phyloP scores from a whole-genome alignment of 192 early-diverging fungal genomes.

The Spizellomyces sp. region DNA sequence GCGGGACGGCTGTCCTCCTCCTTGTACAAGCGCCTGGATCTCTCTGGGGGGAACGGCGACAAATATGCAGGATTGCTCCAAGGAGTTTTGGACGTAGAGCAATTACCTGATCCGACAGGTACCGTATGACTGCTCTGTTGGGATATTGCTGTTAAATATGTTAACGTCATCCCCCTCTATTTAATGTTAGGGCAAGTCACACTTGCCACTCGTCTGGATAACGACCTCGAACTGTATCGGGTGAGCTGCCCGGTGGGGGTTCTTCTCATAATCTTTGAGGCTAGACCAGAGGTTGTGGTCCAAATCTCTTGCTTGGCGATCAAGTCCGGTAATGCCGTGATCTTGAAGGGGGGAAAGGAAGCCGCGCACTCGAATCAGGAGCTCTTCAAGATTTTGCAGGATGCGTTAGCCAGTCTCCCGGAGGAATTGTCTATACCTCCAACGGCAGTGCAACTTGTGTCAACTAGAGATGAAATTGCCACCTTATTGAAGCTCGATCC shows the following conservation, averaged over 20 bases:
- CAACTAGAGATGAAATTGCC: constrained; percentile 86
- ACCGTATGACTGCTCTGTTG: constrained; percentile 1
- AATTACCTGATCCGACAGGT: constrained; percentile 82
- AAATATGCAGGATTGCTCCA: constrained; percentile 87
- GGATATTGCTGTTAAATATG: background rate
- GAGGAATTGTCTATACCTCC: constrained; percentile 54
- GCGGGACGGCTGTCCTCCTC: constrained; percentile 73
- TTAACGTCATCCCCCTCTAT: background rate
- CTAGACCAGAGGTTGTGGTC: constrained; percentile 97
- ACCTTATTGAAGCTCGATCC: constrained; percentile 82
- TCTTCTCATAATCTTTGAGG: constrained; percentile 96
- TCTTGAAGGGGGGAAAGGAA: constrained; percentile 97
- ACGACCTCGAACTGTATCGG: constrained; percentile 84
- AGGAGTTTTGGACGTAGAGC: constrained; percentile 86
- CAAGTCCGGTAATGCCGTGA: constrained; percentile 97
- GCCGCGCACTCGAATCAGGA: constrained; percentile 77
- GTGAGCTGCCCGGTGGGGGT: constrained; percentile 94
- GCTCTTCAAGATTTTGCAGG: constrained; percentile 74
- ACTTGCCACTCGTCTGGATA: constrained; percentile 76
- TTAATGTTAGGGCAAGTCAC: constrained; percentile 60
- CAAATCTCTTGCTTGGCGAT: constrained; percentile 94
- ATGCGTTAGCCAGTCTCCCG: constrained; percentile 65
- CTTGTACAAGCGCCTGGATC: constrained; percentile 87
- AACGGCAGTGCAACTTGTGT: constrained; percentile 83
- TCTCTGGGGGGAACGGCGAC: constrained; percentile 59